Evolutionary conservation across 768 basidiomycete genomes (phyloP).

Genomic region (Rhodosporidiobolus odoratus): DNA sequence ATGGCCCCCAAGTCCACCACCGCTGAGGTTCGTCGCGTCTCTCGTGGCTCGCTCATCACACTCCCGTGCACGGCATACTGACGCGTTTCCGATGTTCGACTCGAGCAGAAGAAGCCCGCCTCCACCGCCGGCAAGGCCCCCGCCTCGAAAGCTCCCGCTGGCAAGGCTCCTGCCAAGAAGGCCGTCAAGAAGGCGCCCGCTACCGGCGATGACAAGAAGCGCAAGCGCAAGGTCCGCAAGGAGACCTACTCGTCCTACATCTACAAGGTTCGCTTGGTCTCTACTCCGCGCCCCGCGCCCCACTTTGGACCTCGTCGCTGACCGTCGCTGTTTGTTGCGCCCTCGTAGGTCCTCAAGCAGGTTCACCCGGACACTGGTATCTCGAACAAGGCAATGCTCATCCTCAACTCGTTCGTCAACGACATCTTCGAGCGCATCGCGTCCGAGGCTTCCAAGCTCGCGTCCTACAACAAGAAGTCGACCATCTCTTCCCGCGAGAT

Average conservation of each 20-base stretch:
- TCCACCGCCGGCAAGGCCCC: slow-evolving; percentile 55
- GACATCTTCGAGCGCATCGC: slow-evolving; percentile 92
- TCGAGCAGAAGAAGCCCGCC: slow-evolving; percentile 49
- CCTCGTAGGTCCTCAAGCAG: slow-evolving; percentile 69
- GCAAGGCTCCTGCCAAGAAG: slow-evolving; percentile 41
- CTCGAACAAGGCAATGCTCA: slow-evolving; percentile 93
- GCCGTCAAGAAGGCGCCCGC: slow-evolving; percentile 41
- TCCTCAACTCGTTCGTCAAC: slow-evolving; percentile 86
- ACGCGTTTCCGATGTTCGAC: slow-evolving; percentile 42
- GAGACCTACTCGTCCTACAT: slow-evolving; percentile 87
- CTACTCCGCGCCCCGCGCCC: neutral
- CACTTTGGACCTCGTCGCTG: neutral
- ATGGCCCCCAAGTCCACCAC: slow-evolving; percentile 36
- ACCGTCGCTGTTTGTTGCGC: too few relatives aligned
- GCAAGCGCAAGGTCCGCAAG: slow-evolving; percentile 63
- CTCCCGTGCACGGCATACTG: neutral
- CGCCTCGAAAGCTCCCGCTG: slow-evolving; percentile 40
- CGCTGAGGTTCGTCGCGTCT: slow-evolving; percentile 23
- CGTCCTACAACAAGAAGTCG: slow-evolving; percentile 95
- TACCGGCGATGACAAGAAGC: slow-evolving; percentile 48
- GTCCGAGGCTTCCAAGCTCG: slow-evolving; percentile 64
- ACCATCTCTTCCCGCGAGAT: slow-evolving; percentile 99
- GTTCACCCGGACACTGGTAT: slow-evolving; percentile 98
- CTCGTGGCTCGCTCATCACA: too few relatives aligned
- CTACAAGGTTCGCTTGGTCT: slow-evolving; percentile 57